Conservation (phyloP, 306 rosid species). For the Quercus variabilis region DNA sequence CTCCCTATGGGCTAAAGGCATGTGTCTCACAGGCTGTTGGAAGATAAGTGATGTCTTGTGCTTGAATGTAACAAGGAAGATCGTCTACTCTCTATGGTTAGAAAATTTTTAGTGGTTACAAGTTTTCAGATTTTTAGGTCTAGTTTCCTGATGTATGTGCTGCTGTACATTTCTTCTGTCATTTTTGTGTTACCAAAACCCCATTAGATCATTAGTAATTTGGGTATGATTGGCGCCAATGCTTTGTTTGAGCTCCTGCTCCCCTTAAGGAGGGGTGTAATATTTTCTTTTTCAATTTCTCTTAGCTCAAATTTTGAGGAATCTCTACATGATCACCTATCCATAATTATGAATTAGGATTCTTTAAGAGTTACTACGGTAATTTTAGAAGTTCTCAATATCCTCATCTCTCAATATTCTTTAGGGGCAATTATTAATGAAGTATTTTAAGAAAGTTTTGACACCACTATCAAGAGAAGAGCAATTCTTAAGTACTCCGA, state of each 20-base stretch:
- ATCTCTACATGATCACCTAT: neutral
- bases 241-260: neutral
- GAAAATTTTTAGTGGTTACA: slow-evolving; percentile 2
- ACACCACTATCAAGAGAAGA: too few species aligned
- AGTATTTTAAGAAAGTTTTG: too few species aligned
- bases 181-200: neutral
- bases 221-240: neutral
- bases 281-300: neutral
- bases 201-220: neutral
- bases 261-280: neutral
- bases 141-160: neutral
- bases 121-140: neutral
- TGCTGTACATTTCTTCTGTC: neutral
- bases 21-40: neutral
- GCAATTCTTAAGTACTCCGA: too few species aligned
- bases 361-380: too few species aligned
- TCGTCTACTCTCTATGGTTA: slow-evolving; percentile 7
- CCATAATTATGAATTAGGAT: too few species aligned
- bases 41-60: slow-evolving; percentile 17
- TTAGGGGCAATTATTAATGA: too few species aligned
- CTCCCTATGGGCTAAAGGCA: neutral
- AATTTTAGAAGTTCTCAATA: too few species aligned
- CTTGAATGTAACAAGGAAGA: slow-evolving; percentile 21
- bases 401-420: too few species aligned
- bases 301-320: neutral